Conservation (phyloP, 1,139 yeast genomes). For the Lodderomyces jiufengensis region DNA sequence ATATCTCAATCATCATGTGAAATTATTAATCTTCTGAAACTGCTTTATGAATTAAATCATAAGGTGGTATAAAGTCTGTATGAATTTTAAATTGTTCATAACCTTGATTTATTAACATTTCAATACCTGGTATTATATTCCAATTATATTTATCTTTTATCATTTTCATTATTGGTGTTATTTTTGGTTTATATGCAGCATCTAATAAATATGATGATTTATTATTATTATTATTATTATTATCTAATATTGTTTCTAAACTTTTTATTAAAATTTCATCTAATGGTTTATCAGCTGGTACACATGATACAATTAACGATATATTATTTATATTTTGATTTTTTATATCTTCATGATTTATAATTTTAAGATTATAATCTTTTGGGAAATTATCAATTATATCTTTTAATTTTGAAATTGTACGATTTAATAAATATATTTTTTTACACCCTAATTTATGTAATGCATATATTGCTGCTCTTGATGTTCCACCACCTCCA, state of each 20-base stretch:
- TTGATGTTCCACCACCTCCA: slow-evolving; percentile 97
- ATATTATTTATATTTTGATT: slow-evolving; percentile 40
- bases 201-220: slow-evolving; percentile 65
- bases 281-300: slow-evolving; percentile 82
- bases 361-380: slow-evolving; percentile 54
- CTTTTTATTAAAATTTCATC: slow-evolving; percentile 49
- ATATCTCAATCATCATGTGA: too few species aligned
- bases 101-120: slow-evolving; percentile 92
- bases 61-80: slow-evolving; percentile 69
- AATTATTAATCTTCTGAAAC: slow-evolving; percentile 40
- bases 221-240: slow-evolving; percentile 27
- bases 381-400: slow-evolving; percentile 61
- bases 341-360: slow-evolving; percentile 48
- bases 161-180: slow-evolving; percentile 79
- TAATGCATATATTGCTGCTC: slow-evolving; percentile 92
- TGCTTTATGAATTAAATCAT: slow-evolving; percentile 55
- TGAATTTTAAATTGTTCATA: slow-evolving; percentile 78
- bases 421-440: slow-evolving; percentile 81
- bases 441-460: slow-evolving; percentile 71
- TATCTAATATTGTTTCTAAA: slow-evolving; percentile 43
- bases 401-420: slow-evolving; percentile 58
- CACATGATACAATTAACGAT: slow-evolving; percentile 72
- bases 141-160: slow-evolving; percentile 61
- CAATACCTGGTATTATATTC: slow-evolving; percentile 81
- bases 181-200: slow-evolving; percentile 87